These are phyloP conservation scores for Apiospora pterosperma DNA, from an alignment of 2,329 filamentous ascomycete genomes.

Conservation along the genomic window DNA sequence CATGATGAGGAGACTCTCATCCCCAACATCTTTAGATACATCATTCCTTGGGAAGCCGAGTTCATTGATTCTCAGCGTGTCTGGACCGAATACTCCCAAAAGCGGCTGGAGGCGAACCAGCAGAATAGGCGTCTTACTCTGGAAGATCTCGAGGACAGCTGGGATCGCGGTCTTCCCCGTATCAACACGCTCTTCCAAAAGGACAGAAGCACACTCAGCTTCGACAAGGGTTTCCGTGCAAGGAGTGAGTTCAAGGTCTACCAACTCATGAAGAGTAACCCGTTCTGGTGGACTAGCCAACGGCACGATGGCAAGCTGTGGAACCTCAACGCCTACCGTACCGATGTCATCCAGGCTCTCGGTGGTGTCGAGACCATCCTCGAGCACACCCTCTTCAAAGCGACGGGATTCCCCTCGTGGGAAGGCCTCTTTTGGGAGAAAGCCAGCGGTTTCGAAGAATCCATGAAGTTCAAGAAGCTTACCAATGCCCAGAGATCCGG, in stretches of 20 bases:
- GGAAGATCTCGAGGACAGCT: conserved; percentile 95
- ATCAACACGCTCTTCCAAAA: conserved; percentile 99
- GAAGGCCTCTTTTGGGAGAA: conserved; percentile 86
- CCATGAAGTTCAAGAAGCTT: conserved; percentile 98
- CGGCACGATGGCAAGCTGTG: conserved; percentile 95
- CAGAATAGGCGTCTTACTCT: conserved; percentile 93
- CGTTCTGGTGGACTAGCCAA: conserved; percentile 99
- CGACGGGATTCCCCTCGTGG: conserved; percentile 95
- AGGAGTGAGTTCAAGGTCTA: conserved; percentile 98
- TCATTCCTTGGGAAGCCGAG: conserved; percentile 98
- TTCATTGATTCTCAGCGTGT: conserved; percentile 99
- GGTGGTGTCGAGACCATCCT: conserved; percentile 97
- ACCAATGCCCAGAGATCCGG: conserved; percentile 96
- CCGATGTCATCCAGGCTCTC: conserved; percentile 93
- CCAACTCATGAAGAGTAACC: conserved; percentile 98
- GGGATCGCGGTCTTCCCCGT: conserved; percentile 94
- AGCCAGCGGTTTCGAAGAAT: conserved; percentile 55
- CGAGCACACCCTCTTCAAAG: conserved; percentile 95
- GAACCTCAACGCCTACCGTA: conserved; percentile 94
- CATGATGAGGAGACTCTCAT: conserved; percentile 97
- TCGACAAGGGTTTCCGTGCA: conserved; percentile 96
- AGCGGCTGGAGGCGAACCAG: conserved; percentile 93
- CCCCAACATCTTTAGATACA: conserved; percentile 98
- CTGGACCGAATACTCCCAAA: conserved; percentile 99
- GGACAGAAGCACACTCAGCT: conserved; percentile 91